Evolutionary conservation across 2,329 filamentous ascomycete genomes (phyloP).

Genomic region (Lecanicillium sp.): DNA sequence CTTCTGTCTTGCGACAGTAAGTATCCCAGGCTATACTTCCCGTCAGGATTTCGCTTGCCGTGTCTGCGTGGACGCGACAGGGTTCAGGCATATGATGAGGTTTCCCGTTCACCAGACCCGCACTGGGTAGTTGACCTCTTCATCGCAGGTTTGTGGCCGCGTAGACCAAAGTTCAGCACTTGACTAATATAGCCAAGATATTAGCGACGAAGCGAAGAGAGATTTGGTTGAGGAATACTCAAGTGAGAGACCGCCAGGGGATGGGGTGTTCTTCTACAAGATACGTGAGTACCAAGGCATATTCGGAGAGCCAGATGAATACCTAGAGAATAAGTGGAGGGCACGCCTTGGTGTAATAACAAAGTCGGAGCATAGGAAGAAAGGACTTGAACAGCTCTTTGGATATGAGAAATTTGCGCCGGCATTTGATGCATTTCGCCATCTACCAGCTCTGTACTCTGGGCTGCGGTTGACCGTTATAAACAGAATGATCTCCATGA

Average conservation of each 20-base stretch:
- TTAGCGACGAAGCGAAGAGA: constrained; percentile 1
- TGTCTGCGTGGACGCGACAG: constrained; percentile 19
- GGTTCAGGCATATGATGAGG: constrained; percentile 6
- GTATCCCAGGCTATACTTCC: constrained; percentile 13
- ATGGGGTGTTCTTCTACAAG: constrained; percentile 13
- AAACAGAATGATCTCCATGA: constrained; percentile 11
- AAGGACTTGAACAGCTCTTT: constrained; percentile 18
- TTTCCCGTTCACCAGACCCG: not conserved
- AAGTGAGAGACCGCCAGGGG: constrained; percentile 10
- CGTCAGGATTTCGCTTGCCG: constrained; percentile 11
- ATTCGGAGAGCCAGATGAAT: constrained; percentile 10
- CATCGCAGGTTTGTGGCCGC: not conserved
- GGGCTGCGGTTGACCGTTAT: constrained; percentile 20
- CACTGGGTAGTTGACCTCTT: constrained; percentile 2
- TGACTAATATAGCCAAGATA: not conserved
- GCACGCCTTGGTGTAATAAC: constrained; percentile 15
- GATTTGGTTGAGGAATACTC: constrained; percentile 9
- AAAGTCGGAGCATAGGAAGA: constrained; percentile 13
- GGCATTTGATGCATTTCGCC: constrained; percentile 22
- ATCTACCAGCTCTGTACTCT: constrained; percentile 21
- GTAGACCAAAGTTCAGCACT: not conserved
- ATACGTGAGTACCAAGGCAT: constrained; percentile 14
- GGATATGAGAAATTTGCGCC: constrained; percentile 15
- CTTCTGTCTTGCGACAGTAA: not conserved
- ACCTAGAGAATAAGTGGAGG: constrained; percentile 15